Evolutionary conservation across 495 filamentous ascomycete genomes (phyloP).

Genomic region (Penicillium cataractarum): DNA sequence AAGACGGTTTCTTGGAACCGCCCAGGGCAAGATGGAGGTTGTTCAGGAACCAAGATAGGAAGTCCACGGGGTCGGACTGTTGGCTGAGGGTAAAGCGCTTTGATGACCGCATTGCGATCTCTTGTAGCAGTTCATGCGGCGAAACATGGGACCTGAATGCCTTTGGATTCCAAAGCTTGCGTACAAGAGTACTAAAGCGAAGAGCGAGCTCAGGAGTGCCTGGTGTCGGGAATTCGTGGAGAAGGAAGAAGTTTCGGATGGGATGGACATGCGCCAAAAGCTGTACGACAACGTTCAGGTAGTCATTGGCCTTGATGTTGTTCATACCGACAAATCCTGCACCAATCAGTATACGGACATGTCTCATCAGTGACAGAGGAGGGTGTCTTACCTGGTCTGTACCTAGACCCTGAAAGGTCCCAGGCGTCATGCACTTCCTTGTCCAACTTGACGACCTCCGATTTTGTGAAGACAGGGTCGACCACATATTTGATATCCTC

Average conservation of each 20-base stretch:
- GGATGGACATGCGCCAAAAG: constrained; percentile 88
- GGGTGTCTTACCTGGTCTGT: constrained; percentile 67
- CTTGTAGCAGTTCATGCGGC: constrained; percentile 94
- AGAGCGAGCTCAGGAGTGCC: constrained; percentile 63
- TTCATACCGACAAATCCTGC: constrained; percentile 95
- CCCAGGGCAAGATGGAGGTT: constrained; percentile 90
- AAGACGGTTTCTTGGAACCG: constrained; percentile 82
- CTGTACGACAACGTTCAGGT: constrained; percentile 96
- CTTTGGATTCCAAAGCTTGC: constrained; percentile 97
- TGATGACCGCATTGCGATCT: constrained; percentile 84
- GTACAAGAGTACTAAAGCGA: constrained; percentile 85
- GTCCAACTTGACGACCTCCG: constrained; percentile 80
- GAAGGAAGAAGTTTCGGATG: constrained; percentile 89
- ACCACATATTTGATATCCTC: constrained; percentile 99
- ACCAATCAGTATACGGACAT: neutral
- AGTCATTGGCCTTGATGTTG: constrained; percentile 99
- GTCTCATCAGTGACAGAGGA: neutral
- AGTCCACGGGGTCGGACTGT: constrained; percentile 95
- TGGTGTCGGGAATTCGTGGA: constrained; percentile 60
- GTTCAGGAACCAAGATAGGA: constrained; percentile 96
- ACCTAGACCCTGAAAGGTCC: constrained; percentile 80
- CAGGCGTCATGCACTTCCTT: constrained; percentile 72
- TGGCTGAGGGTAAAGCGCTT: constrained; percentile 91
- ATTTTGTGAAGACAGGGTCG: constrained; percentile 81
- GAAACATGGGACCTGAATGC: constrained; percentile 98